Evolutionary conservation across 2,329 filamentous ascomycete species (phyloP).

Genomic region (Seiridium cupressi): DNA sequence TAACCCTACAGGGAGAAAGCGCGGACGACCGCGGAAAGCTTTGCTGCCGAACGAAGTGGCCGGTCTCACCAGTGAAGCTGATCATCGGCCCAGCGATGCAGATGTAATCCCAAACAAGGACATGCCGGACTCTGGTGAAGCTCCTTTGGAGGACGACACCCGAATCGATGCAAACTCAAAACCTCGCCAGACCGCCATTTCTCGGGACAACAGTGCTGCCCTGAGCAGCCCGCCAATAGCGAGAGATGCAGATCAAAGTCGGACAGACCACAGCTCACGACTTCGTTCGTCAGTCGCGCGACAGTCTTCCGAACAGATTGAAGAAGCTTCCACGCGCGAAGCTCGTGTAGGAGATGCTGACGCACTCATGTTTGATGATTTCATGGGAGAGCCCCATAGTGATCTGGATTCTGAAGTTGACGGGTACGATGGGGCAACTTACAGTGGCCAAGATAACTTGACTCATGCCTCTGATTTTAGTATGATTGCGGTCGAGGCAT

Average conservation of each 20-base stretch:
- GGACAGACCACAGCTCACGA: background rate
- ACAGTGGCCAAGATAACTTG: slow-evolving; percentile 30
- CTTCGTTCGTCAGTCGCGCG: background rate
- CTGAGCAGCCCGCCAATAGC: too few relatives aligned
- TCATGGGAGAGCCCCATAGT: slow-evolving; percentile 23
- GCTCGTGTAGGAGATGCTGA: slow-evolving; percentile 15
- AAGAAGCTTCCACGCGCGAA: slow-evolving; percentile 7
- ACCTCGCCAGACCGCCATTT: background rate
- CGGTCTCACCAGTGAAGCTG: slow-evolving; percentile 12
- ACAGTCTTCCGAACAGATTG: background rate
- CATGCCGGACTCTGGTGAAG: background rate
- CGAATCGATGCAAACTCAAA: background rate
- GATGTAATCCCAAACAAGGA: slow-evolving; percentile 3
- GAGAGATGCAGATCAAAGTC: background rate
- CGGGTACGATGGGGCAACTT: slow-evolving; percentile 13
- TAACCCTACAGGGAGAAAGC: slow-evolving; percentile 25
- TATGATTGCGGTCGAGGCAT: slow-evolving; percentile 57
- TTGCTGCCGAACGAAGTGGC: slow-evolving; percentile 21
- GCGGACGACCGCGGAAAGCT: slow-evolving; percentile 28
- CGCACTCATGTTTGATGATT: slow-evolving; percentile 17
- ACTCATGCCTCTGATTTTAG: slow-evolving; percentile 51
- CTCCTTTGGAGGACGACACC: background rate
- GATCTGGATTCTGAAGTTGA: slow-evolving; percentile 22
- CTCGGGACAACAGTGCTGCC: background rate
- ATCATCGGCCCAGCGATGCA: slow-evolving; percentile 7